Base-by-base conservation (phyloP, 2,329 filamentous ascomycete species). In the Nemania sp. region DNA sequence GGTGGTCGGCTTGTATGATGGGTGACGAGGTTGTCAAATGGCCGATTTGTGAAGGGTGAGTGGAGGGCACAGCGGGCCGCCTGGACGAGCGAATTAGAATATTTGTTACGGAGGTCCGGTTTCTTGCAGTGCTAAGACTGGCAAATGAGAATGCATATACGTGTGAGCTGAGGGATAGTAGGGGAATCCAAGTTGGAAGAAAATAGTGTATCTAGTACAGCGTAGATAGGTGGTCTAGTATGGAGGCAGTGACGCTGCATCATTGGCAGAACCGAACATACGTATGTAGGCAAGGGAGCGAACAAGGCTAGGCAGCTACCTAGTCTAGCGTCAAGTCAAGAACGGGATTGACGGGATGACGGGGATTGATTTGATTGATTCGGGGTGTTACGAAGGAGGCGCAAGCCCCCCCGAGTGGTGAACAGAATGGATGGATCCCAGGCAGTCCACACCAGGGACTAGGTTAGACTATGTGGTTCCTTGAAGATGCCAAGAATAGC, bases 1-100 rank as follows among this genome's bases (percentile, higher is more conserved):
- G 75, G 71, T 86, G 85, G 26, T 82, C 83, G 56, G 87, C 85
- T 74, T 90, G 89, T 58, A 92, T 86, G 66, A 91, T 80, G 35
- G 91, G 88, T 24, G 90, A 92, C 32, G 90, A 91, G 38, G 89
- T 88, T 56, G 90, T 92, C 68, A 91, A 82, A 78, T 91, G 89
- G 70, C 88, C 89, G 75, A 87, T 85, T 74, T 92, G 89, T 38
- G 91, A 91, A 61, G 89, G 86, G 77, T 89, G 88, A 29, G 86
- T 82, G 51, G 87, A 87, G 62, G 86, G 80, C 64, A 85, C 79
- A 62, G 84, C 82, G 69, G 86, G 86, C 72, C 81, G 80, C 56
- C 72, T 72, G 72, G 66, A 73, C 73, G 76, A 70, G 67, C 47
- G 49, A 66, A 59, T 66, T 69, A 68, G 68, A 62, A 64, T 41